Conservation (phyloP, 2,329 filamentous ascomycete genomes). For the Camptophora hylomeconis region DNA sequence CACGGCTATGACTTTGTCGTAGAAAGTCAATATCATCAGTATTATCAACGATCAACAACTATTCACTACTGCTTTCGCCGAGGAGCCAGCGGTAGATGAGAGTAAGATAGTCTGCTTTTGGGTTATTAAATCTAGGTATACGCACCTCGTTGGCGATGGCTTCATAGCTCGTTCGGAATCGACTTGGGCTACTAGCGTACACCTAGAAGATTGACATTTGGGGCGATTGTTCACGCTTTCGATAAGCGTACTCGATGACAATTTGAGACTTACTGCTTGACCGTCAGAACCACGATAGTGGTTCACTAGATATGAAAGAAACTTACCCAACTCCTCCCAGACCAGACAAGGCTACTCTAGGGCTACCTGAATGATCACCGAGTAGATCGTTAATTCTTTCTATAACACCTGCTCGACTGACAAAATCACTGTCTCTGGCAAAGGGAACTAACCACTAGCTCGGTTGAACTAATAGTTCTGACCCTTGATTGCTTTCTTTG, state of each 20-base stretch:
- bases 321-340: slow-evolving; percentile 25
- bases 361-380: too few species aligned
- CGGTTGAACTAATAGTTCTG: too few species aligned
- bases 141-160: slow-evolving; percentile 12
- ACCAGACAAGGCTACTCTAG: slow-evolving; percentile 24
- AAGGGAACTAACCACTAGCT: too few species aligned
- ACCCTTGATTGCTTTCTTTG: too few species aligned
- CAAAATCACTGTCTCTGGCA: too few species aligned
- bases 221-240: slow-evolving; percentile 10
- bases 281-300: too few species aligned
- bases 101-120: slow-evolving; percentile 2
- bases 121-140: slow-evolving; percentile 6
- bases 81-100: slow-evolving; percentile 6
- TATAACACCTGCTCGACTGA: too few species aligned
- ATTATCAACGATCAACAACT: slow-evolving; percentile 9
- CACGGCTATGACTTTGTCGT: neutral
- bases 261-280: slow-evolving; percentile 23
- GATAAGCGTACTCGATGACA: slow-evolving; percentile 18
- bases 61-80: slow-evolving; percentile 4
- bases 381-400: too few species aligned
- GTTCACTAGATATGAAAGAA: too few species aligned
- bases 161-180: slow-evolving; percentile 18
- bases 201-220: slow-evolving; percentile 21
- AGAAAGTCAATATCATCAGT: slow-evolving; percentile 5
- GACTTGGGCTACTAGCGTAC: slow-evolving; percentile 14